A percentile compares a stretch with the other conserved stretches of the same genome.
phyloP scores from a whole-genome alignment of 2,329 filamentous ascomycete genomes.

The Pezicula carpinea region DNA sequence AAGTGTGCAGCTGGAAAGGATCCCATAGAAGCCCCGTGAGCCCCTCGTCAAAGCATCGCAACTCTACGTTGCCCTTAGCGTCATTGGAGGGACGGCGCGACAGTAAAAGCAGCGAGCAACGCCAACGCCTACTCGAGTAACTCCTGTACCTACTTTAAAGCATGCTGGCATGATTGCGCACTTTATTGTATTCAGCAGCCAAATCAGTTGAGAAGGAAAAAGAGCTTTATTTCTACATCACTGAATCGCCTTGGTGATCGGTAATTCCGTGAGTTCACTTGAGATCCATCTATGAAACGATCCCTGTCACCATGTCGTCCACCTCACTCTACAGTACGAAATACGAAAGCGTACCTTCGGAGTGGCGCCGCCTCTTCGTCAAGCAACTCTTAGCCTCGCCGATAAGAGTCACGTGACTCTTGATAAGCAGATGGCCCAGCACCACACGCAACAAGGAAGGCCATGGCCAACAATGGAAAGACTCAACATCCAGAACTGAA shows the following conservation, averaged over 20 bases:
- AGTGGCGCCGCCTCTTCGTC: slow-evolving; percentile 3
- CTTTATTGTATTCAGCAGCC: too few species aligned
- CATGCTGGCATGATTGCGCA: too few species aligned
- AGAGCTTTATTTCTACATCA: too few species aligned
- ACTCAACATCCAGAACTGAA: slow-evolving; percentile 2
- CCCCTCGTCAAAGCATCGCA: not conserved
- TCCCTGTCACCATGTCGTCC: too few species aligned
- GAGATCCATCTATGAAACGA: too few species aligned
- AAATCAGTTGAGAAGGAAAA: too few species aligned
- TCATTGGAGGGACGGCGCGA: not conserved
- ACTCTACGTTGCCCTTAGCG: not conserved
- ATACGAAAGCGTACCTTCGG: too few species aligned
- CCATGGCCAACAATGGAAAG: slow-evolving; percentile 10
- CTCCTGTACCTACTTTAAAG: not conserved
- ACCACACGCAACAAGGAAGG: slow-evolving; percentile 8
- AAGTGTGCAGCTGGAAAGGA: not conserved
- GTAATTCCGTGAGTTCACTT: too few species aligned
- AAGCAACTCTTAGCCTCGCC: not conserved
- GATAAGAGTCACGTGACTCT: slow-evolving; percentile 12
- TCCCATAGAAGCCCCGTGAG: not conserved
- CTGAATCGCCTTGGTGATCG: too few species aligned
- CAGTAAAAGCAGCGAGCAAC: not conserved
- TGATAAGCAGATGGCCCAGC: slow-evolving; percentile 1
- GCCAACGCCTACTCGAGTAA: not conserved
- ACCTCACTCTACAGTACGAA: too few species aligned